Evolutionary conservation across 352 stramenopile species (phyloP).

Genomic region (Phytophthora sansomeana): DNA sequence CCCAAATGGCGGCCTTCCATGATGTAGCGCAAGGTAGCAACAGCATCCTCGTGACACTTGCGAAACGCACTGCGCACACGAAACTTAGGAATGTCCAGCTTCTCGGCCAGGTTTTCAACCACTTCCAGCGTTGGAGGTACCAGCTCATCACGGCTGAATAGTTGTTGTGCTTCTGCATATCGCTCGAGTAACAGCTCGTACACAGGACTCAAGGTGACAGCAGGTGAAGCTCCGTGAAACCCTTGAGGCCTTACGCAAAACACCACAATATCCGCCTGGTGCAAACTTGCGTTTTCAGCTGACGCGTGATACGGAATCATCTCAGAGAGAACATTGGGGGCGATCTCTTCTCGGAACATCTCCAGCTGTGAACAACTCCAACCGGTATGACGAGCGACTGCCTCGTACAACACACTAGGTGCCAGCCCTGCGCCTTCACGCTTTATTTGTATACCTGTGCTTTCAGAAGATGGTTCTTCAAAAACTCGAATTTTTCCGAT

Average conservation of each 20-base stretch:
- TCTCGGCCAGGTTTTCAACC: conserved; percentile 70
- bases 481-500: conserved; percentile 63
- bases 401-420: conserved; percentile 54
- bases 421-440: conserved; percentile 24
- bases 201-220: not conserved
- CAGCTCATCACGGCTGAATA: conserved; percentile 33
- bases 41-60: conserved; percentile 78
- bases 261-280: conserved; percentile 71
- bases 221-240: not conserved
- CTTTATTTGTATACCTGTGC: conserved; percentile 6
- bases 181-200: conserved; percentile 45
- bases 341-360: conserved; percentile 83
- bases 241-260: conserved; percentile 49
- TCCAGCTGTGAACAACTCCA: conserved; percentile 57
- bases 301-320: conserved; percentile 49
- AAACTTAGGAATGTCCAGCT: conserved; percentile 83
- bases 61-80: conserved; percentile 81
- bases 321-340: conserved; percentile 60
- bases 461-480: conserved; percentile 11
- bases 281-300: conserved; percentile 32
- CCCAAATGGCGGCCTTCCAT: conserved; percentile 85
- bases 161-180: conserved; percentile 48
- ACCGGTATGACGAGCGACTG: conserved; percentile 45
- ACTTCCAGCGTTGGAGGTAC: conserved; percentile 56
- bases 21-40: conserved; percentile 75